phyloP scores from a whole-genome alignment of 2,329 filamentous ascomycete species.

The Penicillium sp. region DNA sequence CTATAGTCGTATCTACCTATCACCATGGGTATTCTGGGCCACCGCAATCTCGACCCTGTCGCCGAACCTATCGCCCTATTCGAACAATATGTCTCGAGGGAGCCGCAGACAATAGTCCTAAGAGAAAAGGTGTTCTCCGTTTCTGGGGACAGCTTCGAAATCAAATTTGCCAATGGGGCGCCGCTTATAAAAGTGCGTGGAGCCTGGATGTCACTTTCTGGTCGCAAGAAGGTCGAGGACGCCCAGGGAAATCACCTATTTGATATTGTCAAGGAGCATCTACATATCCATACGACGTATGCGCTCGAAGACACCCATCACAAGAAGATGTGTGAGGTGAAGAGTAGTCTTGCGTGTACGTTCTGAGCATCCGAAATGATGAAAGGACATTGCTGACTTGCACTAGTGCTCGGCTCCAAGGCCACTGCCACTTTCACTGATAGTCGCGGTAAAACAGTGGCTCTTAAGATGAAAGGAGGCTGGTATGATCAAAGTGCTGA shows the following conservation, averaged over 20 bases:
- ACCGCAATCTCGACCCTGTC: constrained; percentile 14
- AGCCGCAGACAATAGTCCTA: constrained; percentile 50
- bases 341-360: constrained; percentile 54
- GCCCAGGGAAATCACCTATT: constrained; percentile 17
- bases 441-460: constrained; percentile 42
- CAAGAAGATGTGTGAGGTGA: constrained; percentile 54
- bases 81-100: constrained; percentile 13
- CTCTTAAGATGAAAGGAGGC: constrained; percentile 59
- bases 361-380: constrained; percentile 10
- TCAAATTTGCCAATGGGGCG: constrained; percentile 54
- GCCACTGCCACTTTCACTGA: constrained; percentile 53
- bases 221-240: constrained; percentile 23
- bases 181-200: constrained; percentile 58
- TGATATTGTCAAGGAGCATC: constrained; percentile 22
- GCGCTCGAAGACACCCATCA: constrained; percentile 42
- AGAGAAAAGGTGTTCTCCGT: constrained; percentile 62
- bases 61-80: constrained; percentile 18
- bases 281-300: constrained; percentile 21
- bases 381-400: constrained; percentile 4
- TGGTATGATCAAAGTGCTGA: constrained; percentile 58
- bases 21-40: constrained; percentile 12
- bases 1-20: neutral
- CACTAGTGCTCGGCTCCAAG: constrained; percentile 23
- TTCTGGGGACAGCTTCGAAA: constrained; percentile 62
- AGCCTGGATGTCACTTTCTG: constrained; percentile 40